Evolutionary conservation across 176 grass and related monocot species (phyloP).

Genomic region (Bromus sterilis): DNA sequence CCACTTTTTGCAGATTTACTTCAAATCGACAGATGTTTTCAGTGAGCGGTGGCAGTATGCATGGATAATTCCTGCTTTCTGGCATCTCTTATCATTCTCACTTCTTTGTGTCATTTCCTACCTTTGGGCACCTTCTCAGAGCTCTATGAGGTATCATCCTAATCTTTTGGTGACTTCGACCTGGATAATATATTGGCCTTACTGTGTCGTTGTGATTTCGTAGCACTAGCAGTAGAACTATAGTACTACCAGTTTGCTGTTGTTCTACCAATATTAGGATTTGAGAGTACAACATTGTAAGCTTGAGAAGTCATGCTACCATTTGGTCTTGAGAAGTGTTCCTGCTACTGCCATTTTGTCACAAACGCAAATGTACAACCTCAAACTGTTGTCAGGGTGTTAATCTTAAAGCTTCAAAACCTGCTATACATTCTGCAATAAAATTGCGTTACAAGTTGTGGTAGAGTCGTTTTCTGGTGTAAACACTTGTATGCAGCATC

Average conservation of each 20-base stretch:
- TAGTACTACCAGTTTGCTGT: not conserved
- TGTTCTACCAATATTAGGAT: not conserved
- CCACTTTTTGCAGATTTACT: slow-evolving; percentile 73
- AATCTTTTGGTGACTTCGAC: not conserved
- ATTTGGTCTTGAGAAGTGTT: not conserved
- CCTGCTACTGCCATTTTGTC: not conserved
- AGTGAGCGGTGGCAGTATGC: slow-evolving; percentile 92
- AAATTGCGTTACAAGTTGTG: not conserved
- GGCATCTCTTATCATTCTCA: slow-evolving; percentile 91
- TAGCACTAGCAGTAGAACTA: not conserved
- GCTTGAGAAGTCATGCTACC: not conserved
- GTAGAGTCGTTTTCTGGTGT: not conserved
- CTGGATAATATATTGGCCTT: slow-evolving; percentile 14
- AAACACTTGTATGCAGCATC: not conserved
- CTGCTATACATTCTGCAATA: not conserved
- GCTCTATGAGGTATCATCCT: slow-evolving; percentile 67
- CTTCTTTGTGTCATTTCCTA: slow-evolving; percentile 90
- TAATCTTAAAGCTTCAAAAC: not conserved
- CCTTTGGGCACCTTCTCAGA: slow-evolving; percentile 92
- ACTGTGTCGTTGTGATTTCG: not conserved
- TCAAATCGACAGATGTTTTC: slow-evolving; percentile 92
- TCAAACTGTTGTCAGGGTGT: not conserved
- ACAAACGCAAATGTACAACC: not conserved
- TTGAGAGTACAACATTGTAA: not conserved
- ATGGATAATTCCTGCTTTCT: slow-evolving; percentile 99